phyloP scores from a whole-genome alignment of 495 filamentous ascomycete species.

The Aspergillus campestris region DNA sequence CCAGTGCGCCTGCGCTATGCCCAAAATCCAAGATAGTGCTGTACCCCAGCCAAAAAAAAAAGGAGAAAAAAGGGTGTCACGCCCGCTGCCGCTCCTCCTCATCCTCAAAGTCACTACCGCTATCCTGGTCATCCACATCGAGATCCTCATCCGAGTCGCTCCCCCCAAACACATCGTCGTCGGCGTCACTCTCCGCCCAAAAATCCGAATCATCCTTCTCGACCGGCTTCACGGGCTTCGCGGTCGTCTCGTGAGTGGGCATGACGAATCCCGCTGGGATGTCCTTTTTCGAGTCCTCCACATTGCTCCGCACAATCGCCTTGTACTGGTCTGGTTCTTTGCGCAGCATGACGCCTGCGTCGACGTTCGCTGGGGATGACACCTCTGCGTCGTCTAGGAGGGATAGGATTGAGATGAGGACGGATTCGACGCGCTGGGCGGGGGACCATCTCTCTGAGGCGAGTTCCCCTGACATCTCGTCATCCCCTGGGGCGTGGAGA shows the following conservation, averaged over 20 bases:
- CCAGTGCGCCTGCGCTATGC: too few relatives aligned
- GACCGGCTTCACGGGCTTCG: constrained; percentile 42
- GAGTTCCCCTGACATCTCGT: constrained; percentile 81
- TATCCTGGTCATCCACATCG: constrained; percentile 50
- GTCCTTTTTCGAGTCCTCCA: constrained; percentile 64
- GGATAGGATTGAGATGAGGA: constrained; percentile 86
- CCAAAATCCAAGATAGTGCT: too few relatives aligned
- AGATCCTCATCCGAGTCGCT: constrained; percentile 54
- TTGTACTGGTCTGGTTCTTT: constrained; percentile 62
- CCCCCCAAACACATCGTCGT: constrained; percentile 71
- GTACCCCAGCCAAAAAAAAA: too few relatives aligned
- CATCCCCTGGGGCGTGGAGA: constrained; percentile 83
- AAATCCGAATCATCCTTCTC: constrained; percentile 73
- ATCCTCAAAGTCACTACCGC: constrained; percentile 49
- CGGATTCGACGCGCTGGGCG: constrained; percentile 85
- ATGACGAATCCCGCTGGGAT: constrained; percentile 78
- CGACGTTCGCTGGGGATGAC: constrained; percentile 88
- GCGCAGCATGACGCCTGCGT: constrained; percentile 79
- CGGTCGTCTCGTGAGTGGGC: constrained; percentile 60
- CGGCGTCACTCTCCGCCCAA: constrained; percentile 71
- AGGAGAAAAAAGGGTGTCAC: too few relatives aligned
- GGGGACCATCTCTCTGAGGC: constrained; percentile 90
- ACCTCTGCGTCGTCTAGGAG: constrained; percentile 92
- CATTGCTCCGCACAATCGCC: constrained; percentile 55
- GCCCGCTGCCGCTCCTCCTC: constrained; percentile 27